phyloP scores from a whole-genome alignment of 2,329 filamentous ascomycete genomes.

The Blastomyces gilchristii region DNA sequence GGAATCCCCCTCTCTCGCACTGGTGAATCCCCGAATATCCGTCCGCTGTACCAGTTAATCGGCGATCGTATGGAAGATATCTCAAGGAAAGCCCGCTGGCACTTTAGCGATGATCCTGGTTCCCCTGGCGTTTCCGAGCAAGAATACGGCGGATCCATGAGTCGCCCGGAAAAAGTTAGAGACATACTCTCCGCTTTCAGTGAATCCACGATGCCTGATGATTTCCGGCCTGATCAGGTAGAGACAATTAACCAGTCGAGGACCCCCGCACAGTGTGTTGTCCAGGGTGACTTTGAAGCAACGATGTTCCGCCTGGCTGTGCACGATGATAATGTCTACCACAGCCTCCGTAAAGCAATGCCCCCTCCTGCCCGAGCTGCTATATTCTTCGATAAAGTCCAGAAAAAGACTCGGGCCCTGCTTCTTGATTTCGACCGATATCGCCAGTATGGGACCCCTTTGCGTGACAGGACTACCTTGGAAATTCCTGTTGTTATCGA shows the following conservation, averaged over 20 bases:
- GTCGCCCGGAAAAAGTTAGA: conserved; percentile 30
- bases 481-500: conserved; percentile 26
- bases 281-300: conserved; percentile 36
- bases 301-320: conserved; percentile 38
- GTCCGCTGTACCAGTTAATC: conserved; percentile 26
- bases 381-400: conserved; percentile 37
- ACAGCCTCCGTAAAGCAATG: conserved; percentile 35
- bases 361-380: conserved; percentile 32
- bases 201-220: conserved; percentile 26
- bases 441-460: conserved; percentile 24
- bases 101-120: conserved; percentile 22
- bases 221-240: conserved; percentile 33
- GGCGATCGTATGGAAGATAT: conserved; percentile 25
- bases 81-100: conserved; percentile 27
- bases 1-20: conserved; percentile 25
- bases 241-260: conserved; percentile 26
- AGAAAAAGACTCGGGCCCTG: conserved; percentile 26
- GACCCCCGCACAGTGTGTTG: conserved; percentile 34
- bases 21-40: conserved; percentile 24
- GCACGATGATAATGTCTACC: conserved; percentile 35
- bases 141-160: conserved; percentile 22
- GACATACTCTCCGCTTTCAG: conserved; percentile 40
- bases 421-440: conserved; percentile 34
- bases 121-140: conserved; percentile 12
- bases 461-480: conserved; percentile 17